Base-by-base conservation (phyloP, 1,284 basidiomycete species). In the Rhodofomes roseus region DNA sequence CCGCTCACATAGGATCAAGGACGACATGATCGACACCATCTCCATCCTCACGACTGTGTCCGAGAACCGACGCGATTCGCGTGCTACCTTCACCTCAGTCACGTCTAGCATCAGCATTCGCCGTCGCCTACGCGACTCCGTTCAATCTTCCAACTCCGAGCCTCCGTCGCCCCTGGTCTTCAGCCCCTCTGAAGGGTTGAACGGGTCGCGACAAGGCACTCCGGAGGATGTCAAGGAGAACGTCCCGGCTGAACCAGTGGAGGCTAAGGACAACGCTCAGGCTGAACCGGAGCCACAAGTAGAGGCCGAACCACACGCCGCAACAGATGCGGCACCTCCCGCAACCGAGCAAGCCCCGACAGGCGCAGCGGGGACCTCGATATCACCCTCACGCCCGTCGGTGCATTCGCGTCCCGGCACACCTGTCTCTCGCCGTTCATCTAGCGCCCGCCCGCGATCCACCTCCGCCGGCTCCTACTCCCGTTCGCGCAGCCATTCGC, bases 1-100 rank as follows among this genome's bases (percentile, higher is more conserved):
- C 55, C 67, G 69, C 14, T 61, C 56, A 54, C 63, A 50, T 59
- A 60, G 36, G 27, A 31, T 34, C 22, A 37, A 56, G 12, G 25
- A 37, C n/a, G 54, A 57, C 25, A 60, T 64, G 37, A 60, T 66
- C 43, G 62, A 61, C 54, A 50, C 62, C 53, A 44, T 65, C 46
- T 65, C 63, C 29, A 55, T 60, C 37, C 57, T 61, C 23, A 55
- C 40, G 44, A 59, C 31, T 7, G 50, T 60, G 20, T 50, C 63
- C 34, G 63, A 60, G 50, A 55, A 60, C 54, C 62, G 63, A 27
- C 64, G 66, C 22, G 67, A 70, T 50, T 74, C 73, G 55, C 62
- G 66, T 36, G 63, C 70, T 31, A 71, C 73, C 12, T 68, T 70
- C 56, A 60, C 71, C 29, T 71, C 73, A 2, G 60, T 73, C 25